Evolutionary conservation across 2,329 filamentous ascomycete genomes (phyloP), one percentile per base, ranked within the genome.

Genomic region (Alternaria consortialis): DNA sequence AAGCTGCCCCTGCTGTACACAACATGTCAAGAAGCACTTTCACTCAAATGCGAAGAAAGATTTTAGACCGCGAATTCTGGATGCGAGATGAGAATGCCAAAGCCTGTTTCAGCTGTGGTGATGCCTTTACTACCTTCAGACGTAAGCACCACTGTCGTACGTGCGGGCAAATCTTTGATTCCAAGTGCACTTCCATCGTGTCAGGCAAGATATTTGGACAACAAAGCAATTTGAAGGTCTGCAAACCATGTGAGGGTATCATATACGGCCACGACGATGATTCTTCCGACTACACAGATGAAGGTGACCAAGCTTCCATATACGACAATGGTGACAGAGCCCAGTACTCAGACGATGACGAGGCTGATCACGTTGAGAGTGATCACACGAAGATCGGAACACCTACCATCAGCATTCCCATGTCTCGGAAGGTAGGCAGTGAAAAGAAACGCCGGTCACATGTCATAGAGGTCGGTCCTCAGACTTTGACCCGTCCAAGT

Each of bases 51-150:
- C 88, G 91, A 64, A 91, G 92, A 71, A 93, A 94, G 73, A 90
- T 99, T 7, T 82, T 98, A 46, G 97, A 92, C 76, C 95, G 94
- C 73, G 94, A 98, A 69, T 98, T 97, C 71, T 98, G 94, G 95
- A 99, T 99, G 95, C 92, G 93, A 61, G 95, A 99, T 75, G 95
- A 98, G 74, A 97, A 96, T 64, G 96, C 94, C 61, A 98, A 97
- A 76, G 94, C 97, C 71, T 99, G 95, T 74, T 99, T 97, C 76
- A 87, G 92, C 44, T 99, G 95, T 72, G 92, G 92, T 44, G 91
- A 92, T 60, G 87, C 91, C 2, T 99, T 99, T 74, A 93, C 93
- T 0, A 95, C 94, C 1, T 98, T 98, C 75, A 88, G 95, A 60
- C 88, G 95, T 66, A 99, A 99, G 75, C 95, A 99, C 77, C 95